Evolutionary conservation across 2,329 filamentous ascomycete species (phyloP), one percentile per base, ranked within the genome.

Genomic region (Alternaria sp.): DNA sequence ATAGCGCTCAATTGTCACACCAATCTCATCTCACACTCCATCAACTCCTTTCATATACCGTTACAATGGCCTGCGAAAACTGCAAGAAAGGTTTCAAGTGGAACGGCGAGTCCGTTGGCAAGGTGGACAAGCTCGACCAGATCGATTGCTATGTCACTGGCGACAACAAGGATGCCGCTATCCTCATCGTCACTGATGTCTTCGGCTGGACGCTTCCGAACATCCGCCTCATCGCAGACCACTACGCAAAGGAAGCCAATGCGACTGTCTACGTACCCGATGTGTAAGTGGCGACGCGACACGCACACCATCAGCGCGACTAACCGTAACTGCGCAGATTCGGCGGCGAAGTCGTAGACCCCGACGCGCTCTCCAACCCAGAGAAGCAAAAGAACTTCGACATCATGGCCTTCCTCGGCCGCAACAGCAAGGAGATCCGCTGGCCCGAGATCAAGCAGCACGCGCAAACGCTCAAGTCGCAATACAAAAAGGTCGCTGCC

Each of bases 201-300:
- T 84, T 83, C 60, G 83, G 83, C 60, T 84, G 79, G 79, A 79
- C 79, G n/a, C 78, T 84, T 50, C 69, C 75, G 32, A 84, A 84
- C 67, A 70, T 79, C 45, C 79, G 82, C 32, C 66, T 85, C 4
- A 72, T 84, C 14, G 82, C 82, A 12, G 83, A 84, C 69, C 72
- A 80, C 51, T 85, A 83, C 66, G 82, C 83, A 30, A 77, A 79
- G 36, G 75, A 78, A 61, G 76, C 76, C 12, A 79, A 82, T 67
- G 83, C 81, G 66, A 82, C 80, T 51, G 76, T 76, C 64, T 84
- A 83, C 67, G 69, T 84, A 32, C 78, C 82, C 1, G 82, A 84
- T 65, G 70, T 85, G 76, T 78, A 63, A 66, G 72, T 22, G 20
- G 10, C 48, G 22, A 34, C 20, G 8, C 44, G 16, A 9, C 5